Conservation (phyloP, 192 early-diverging fungal species). For the Gryganskiella cystojenkinii region DNA sequence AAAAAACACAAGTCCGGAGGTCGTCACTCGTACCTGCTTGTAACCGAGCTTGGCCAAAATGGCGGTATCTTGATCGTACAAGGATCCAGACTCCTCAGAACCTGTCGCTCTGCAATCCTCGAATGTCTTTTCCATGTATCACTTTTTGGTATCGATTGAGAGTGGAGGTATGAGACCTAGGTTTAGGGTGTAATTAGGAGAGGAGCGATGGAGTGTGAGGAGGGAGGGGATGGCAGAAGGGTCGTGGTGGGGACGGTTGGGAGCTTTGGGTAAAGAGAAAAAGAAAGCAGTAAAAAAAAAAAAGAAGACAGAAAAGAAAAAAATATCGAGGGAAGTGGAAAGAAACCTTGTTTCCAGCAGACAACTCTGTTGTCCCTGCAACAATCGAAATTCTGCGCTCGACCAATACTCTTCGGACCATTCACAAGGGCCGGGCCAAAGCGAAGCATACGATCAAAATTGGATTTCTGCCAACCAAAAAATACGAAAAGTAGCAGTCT, state of each 20-base stretch:
- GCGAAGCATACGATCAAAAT: no score
- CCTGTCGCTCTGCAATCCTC: not conserved
- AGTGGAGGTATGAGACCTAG: not conserved
- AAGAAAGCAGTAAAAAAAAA: not conserved
- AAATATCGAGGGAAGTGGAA: no score
- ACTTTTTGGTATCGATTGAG: not conserved
- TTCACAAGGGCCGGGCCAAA: no score
- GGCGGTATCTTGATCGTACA: conserved; percentile 48
- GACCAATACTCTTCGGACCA: no score
- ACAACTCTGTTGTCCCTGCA: no score
- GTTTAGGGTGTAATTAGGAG: not conserved
- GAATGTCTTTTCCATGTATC: conserved; percentile 20
- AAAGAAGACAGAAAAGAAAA: not conserved
- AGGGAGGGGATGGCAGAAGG: conserved; percentile 1
- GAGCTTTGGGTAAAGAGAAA: not conserved
- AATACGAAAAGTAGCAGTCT: not conserved
- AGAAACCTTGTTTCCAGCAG: no score
- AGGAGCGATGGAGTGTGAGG: not conserved
- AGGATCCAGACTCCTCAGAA: conserved; percentile 28
- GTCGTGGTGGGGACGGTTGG: not conserved
- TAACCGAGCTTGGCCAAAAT: conserved; percentile 55
- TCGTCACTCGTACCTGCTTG: conserved; percentile 44
- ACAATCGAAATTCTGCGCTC: no score
- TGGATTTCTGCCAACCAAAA: not conserved
- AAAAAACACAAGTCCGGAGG: not conserved